Conservation (phyloP, 139 green algal species). For the Haematococcus lacustris region DNA sequence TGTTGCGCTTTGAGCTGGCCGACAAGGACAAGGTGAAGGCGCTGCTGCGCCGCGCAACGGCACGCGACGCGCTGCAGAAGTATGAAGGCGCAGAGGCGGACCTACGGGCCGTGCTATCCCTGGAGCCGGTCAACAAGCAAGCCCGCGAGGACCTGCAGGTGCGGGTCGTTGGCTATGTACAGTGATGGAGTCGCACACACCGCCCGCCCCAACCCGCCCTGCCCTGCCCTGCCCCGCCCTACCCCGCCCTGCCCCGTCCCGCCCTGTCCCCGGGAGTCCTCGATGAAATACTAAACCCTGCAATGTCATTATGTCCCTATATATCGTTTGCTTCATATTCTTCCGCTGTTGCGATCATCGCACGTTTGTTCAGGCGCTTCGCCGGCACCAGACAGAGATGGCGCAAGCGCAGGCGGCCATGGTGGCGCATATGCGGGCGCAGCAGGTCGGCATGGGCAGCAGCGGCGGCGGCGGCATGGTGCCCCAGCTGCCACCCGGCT, state of each 20-base stretch:
- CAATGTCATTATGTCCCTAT: neutral
- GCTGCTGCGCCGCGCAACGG: slow-evolving; percentile 44
- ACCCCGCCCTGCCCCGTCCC: neutral
- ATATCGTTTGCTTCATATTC: neutral
- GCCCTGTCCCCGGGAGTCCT: neutral
- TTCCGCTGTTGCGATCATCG: neutral
- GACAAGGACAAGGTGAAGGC: slow-evolving; percentile 47
- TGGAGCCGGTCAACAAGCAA: slow-evolving; percentile 52
- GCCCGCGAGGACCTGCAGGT: slow-evolving; percentile 47
- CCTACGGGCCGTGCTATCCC: slow-evolving; percentile 32
- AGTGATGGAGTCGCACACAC: neutral
- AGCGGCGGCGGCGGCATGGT: neutral
- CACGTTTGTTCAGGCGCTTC: slow-evolving; percentile 5
- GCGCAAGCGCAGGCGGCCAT: slow-evolving; percentile 5
- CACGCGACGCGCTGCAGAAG: slow-evolving; percentile 36
- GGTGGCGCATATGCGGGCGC: neutral
- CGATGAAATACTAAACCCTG: neutral
- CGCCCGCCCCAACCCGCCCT: neutral
- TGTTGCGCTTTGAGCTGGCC: slow-evolving; percentile 25
- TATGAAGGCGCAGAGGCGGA: slow-evolving; percentile 32
- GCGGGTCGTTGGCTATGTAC: neutral
- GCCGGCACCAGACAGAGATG: slow-evolving; percentile 6
- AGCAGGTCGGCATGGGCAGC: neutral
- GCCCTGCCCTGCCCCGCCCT: neutral
- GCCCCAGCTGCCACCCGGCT: neutral